Evolutionary conservation across 116 monocot species (phyloP), one percentile per base, ranked within the genome.

Genomic region (Phalaenopsis hybrid): DNA sequence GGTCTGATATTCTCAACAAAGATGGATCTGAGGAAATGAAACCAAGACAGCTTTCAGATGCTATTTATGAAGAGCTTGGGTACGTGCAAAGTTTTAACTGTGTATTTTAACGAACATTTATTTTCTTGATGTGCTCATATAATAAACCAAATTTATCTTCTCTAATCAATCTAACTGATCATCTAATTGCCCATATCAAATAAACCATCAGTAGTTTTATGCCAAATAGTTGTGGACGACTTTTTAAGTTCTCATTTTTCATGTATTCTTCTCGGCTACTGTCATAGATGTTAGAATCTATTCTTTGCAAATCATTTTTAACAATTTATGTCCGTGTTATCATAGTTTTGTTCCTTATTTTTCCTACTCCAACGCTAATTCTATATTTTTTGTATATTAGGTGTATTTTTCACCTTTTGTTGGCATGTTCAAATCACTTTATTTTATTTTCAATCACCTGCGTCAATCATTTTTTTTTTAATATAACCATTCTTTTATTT

Each of bases 11-110:
- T n/a, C 77, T 98, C 34, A 92, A 93, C 78, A 76, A 84, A 23
- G 93, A 93, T 21, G 93, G 87, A 18, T 88, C 86, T 79, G 93
- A 93, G 69, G 88, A 90, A 50, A 67, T 98, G 80, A 95, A 98
- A 83, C 87, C 93, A 31, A 88, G 92, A 72, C 89, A 95, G 78
- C 91, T 95, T 86, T 93, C 92, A 49, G 98, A 98, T 92, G 91
- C 92, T 57, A 88, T 98, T 75, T 92, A 89, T 80, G 85, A 93
- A 86, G 98, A 98, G 68, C 85, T 98, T 48, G 95, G 98, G 98
- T 95, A 90, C 83, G 77, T 12, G 34, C 61, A 2, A 4, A 34
- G 37, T 28, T 67, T 74, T 44, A 37, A 18, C 79, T 59, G 9
- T 44, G 3, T 16, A 6, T 45, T 15, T 21, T 45, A 3, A 0